Percentiles rank a stretch among this genome's conserved stretches.
These are phyloP conservation scores for Mortierella sp. DNA, from an alignment of 371 early-diverging fungal species.

Conservation along the genomic window DNA sequence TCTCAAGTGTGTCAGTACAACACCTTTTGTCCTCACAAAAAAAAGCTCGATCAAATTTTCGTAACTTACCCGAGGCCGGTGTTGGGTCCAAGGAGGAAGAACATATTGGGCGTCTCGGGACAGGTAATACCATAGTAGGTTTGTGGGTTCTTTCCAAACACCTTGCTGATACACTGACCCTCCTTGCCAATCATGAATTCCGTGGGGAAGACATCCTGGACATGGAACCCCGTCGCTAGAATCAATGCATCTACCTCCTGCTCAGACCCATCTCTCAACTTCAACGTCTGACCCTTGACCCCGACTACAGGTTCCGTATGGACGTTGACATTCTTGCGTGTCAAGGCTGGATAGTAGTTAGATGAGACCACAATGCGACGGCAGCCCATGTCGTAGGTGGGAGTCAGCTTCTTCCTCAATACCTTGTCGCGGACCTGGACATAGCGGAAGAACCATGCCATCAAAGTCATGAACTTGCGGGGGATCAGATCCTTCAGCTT, in stretches of 20 bases:
- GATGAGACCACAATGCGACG: constrained; percentile 67
- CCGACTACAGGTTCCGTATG: constrained; percentile 55
- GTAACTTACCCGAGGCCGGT: constrained; percentile 13
- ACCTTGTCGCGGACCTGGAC: constrained; percentile 36
- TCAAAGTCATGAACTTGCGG: neutral
- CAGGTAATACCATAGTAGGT: constrained; percentile 46
- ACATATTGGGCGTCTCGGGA: constrained; percentile 59
- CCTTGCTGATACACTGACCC: constrained; percentile 18
- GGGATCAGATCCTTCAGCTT: constrained; percentile 5
- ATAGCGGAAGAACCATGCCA: constrained; percentile 38
- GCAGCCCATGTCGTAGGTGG: constrained; percentile 65
- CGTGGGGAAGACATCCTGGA: constrained; percentile 33
- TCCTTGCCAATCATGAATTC: constrained; percentile 39
- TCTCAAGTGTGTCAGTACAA: neutral
- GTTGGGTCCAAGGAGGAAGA: constrained; percentile 43
- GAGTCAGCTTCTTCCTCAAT: constrained; percentile 59
- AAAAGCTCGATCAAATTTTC: neutral
- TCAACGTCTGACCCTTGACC: constrained; percentile 61
- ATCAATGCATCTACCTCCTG: constrained; percentile 66
- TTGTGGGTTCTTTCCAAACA: constrained; percentile 12
- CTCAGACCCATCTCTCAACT: constrained; percentile 56
- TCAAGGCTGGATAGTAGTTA: constrained; percentile 62
- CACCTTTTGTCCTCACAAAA: neutral
- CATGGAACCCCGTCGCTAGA: constrained; percentile 73
- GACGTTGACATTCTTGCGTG: constrained; percentile 60